These are phyloP conservation scores for Bipolaris gigantea DNA, from an alignment of 2,329 filamentous ascomycete genomes.

Conservation along the genomic window DNA sequence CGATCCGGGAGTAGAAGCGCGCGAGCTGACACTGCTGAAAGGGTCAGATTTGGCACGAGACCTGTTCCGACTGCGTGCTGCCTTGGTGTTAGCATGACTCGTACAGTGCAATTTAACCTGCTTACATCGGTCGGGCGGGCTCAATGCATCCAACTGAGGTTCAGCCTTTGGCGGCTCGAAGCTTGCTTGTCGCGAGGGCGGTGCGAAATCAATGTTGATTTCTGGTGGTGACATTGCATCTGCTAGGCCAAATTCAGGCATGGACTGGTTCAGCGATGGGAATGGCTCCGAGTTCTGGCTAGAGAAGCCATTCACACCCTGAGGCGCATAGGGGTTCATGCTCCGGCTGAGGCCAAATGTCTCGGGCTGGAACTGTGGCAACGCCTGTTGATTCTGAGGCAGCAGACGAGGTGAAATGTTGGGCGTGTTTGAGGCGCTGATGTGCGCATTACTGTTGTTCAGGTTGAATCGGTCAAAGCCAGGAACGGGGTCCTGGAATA, in stretches of 20 bases:
- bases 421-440: slow-evolving; percentile 70
- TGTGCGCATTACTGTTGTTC: slow-evolving; percentile 45
- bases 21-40: slow-evolving; percentile 53
- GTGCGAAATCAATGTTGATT: slow-evolving; percentile 92
- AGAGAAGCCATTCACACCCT: slow-evolving; percentile 56
- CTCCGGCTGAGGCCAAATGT: slow-evolving; percentile 53
- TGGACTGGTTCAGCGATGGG: slow-evolving; percentile 53
- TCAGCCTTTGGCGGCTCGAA: slow-evolving; percentile 68
- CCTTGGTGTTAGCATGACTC: slow-evolving; percentile 22
- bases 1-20: slow-evolving; percentile 48
- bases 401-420: slow-evolving; percentile 67
- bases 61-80: slow-evolving; percentile 58
- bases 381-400: slow-evolving; percentile 69
- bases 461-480: slow-evolving; percentile 80
- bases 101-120: slow-evolving; percentile 29
- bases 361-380: slow-evolving; percentile 53
- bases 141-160: slow-evolving; percentile 73
- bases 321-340: slow-evolving; percentile 52
- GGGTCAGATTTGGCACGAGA: slow-evolving; percentile 64
- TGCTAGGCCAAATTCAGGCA: slow-evolving; percentile 65
- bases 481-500: slow-evolving; percentile 74
- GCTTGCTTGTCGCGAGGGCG: slow-evolving; percentile 66
- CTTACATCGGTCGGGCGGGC: slow-evolving; percentile 71
- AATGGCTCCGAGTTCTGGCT: slow-evolving; percentile 53
- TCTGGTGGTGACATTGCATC: slow-evolving; percentile 86